A percentile compares a stretch with the other conserved stretches of the same genome.
Evolutionary conservation across 148 eudicot genomes (phyloP).

Genomic region (Selenicereus undatus): DNA sequence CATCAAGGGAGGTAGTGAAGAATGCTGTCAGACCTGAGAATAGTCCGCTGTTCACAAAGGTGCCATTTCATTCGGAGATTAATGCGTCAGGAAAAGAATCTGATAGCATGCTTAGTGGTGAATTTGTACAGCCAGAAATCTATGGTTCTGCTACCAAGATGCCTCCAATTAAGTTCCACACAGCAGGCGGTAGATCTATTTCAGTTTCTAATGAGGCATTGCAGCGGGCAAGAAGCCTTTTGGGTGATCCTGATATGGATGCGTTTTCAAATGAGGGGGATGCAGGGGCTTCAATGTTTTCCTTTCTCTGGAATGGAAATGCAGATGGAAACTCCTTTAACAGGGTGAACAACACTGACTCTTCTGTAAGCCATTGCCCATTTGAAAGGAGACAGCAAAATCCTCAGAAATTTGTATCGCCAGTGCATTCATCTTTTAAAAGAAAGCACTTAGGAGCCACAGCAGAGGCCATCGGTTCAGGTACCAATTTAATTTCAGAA

Average conservation of each 20-base stretch:
- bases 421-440: conserved; percentile 43
- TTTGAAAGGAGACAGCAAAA: conserved; percentile 31
- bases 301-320: conserved; percentile 30
- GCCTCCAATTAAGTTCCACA: conserved; percentile 71
- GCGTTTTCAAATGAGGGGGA: conserved; percentile 41
- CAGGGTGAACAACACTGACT: conserved; percentile 24
- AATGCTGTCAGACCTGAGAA: conserved; percentile 21
- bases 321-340: conserved; percentile 20
- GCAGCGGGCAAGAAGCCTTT: conserved; percentile 84
- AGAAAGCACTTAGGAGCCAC: conserved; percentile 28
- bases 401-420: conserved; percentile 54
- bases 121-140: conserved; percentile 26
- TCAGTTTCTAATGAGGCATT: conserved; percentile 84
- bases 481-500: conserved; percentile 57
- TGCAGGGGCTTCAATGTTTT: conserved; percentile 36
- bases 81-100: conserved; percentile 26
- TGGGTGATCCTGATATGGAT: conserved; percentile 68
- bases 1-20: conserved; percentile 9
- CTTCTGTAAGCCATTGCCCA: conserved; percentile 27
- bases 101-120: conserved; percentile 22
- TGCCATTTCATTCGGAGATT: conserved; percentile 24
- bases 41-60: conserved; percentile 23
- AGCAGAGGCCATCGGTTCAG: conserved; percentile 32
- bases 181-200: conserved; percentile 88
- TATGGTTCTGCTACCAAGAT: conserved; percentile 31